A percentile compares a stretch with the other conserved stretches of the same genome.
Conservation (phyloP, 2,329 filamentous ascomycete species). For the Pyrenophora graminea region DNA sequence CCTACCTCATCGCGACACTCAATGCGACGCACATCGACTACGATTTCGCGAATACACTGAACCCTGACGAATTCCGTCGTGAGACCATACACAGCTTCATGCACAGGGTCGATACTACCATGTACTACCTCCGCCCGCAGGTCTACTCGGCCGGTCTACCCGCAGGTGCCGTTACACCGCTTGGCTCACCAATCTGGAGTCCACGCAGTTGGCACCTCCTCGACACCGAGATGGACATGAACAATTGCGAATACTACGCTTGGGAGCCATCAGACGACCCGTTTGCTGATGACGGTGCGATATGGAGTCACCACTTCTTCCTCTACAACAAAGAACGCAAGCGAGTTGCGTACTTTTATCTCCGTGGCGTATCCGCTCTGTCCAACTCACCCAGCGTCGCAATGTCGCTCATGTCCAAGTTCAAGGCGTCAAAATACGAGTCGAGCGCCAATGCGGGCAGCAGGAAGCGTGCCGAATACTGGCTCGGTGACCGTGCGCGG, state of each 20-base stretch:
- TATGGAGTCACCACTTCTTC: conserved; percentile 96
- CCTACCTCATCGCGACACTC: conserved; percentile 92
- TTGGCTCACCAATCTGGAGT: conserved; percentile 71
- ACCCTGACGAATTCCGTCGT: conserved; percentile 85
- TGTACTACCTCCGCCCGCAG: conserved; percentile 79
- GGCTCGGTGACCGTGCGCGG: conserved; percentile 72
- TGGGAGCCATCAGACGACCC: conserved; percentile 89
- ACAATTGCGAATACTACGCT: conserved; percentile 85
- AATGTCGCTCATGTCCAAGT: conserved; percentile 43
- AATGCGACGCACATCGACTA: conserved; percentile 97
- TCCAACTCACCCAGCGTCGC: conserved; percentile 61
- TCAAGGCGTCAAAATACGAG: conserved; percentile 51
- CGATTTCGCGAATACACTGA: conserved; percentile 91
- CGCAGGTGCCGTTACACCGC: conserved; percentile 54
- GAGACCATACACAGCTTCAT: conserved; percentile 82
- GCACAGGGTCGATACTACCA: conserved; percentile 80
- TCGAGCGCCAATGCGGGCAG: conserved; percentile 60
- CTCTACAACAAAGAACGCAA: conserved; percentile 95
- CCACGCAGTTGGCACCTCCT: conserved; percentile 90
- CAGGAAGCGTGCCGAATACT: conserved; percentile 83
- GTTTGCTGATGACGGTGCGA: conserved; percentile 88
- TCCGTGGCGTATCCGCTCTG: conserved; percentile 82
- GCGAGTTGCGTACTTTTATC: conserved; percentile 90
- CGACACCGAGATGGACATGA: conserved; percentile 91
- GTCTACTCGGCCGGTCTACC: conserved; percentile 49